Evolutionary conservation across 1,139 yeast species (phyloP), one percentile per base, ranked within the genome.

Genomic region (Groenewaldozyma sp.): DNA sequence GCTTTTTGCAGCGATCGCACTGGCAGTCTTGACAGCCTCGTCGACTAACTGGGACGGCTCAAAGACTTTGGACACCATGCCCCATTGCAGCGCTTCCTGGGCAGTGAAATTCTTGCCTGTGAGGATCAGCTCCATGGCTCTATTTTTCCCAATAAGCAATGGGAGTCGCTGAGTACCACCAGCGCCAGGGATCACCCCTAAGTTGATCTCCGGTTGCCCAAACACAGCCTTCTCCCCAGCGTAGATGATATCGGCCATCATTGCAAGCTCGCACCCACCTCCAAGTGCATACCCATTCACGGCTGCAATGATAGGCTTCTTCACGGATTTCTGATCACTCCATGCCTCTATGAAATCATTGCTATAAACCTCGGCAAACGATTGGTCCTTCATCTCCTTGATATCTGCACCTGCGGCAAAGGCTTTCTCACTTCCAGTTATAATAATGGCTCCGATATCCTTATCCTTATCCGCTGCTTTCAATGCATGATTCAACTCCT

Each of bases 371-470:
- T 60, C 59, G 34, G 67, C 62, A 40, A 62, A 61, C 6, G 64
- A 50, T 52, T 57, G 52, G 46, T 57, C 60, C 48, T 62, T 56
- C 74, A 71, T 70, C 52, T 70, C 73, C 55, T 69, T 69, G 55
- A 71, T 71, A 45, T 71, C 76, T 13, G 76, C 76, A 21, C 76
- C 76, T 9, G 76, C 75, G 18, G 76, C 75, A 49, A 71, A 71
- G 1, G 74, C 73, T 45, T 55, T 58, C 38, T 64, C 64, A 32
- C 57, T 56, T 1, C 76, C 76, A 9, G 75, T 70, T 21, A 71
- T 42, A 17, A 71, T 71, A 37, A 68, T 65, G 3, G 74, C 73
- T 1, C 73, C 71, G 43, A 64, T 61, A 18, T 58, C 53, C 4
- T 55, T 53, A 41, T 69, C 68, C 16, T 45, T 38, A 41, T 70